Evolutionary conservation across 768 basidiomycete genomes (phyloP).

Genomic region (Lactifluus subvellereus): DNA sequence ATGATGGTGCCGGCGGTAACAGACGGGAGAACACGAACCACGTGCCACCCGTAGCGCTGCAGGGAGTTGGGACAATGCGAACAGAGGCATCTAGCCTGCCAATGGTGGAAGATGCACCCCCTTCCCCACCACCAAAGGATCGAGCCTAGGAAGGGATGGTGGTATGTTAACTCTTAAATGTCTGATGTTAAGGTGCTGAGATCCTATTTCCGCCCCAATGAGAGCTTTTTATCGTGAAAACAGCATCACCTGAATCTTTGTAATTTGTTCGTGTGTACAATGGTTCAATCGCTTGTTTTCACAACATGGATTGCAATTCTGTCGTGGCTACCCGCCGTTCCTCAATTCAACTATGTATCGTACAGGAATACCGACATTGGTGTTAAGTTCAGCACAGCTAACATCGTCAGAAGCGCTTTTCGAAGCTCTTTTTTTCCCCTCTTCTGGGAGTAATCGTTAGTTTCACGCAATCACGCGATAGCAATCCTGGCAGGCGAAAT

Average conservation of each 20-base stretch:
- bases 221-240: too few species aligned
- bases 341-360: background rate
- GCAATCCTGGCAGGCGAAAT: constrained; percentile 4
- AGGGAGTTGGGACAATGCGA: background rate
- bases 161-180: background rate
- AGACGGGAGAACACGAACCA: background rate
- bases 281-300: background rate
- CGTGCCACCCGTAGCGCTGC: background rate
- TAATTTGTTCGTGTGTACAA: background rate
- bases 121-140: constrained; percentile 10
- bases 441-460: background rate
- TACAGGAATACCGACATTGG: background rate
- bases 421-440: background rate
- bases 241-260: background rate
- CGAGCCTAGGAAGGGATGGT: background rate
- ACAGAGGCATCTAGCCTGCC: background rate
- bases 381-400: background rate
- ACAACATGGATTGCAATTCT: background rate
- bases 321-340: background rate
- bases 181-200: background rate
- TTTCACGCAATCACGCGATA: constrained; percentile 2
- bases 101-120: background rate
- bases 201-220: too few species aligned
- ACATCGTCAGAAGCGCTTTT: background rate
- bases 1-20: constrained; percentile 37